Conservation (phyloP, 202 grass and related monocot species). For the Zizania palustris region DNA sequence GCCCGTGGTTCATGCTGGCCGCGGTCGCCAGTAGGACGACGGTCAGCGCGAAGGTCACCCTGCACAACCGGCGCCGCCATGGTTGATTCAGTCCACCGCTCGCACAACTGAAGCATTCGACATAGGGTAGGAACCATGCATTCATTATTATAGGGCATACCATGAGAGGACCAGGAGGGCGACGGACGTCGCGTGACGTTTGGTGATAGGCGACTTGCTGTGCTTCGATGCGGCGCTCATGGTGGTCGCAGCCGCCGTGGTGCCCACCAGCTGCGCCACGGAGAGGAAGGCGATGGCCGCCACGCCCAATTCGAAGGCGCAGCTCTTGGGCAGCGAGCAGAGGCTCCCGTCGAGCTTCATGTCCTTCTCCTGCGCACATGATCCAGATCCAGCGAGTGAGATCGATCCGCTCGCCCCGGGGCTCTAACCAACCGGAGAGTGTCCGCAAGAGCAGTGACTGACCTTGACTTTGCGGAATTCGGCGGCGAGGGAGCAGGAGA, state of each 20-base stretch:
- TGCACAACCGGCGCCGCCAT: slow-evolving; percentile 15
- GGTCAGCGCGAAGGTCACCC: slow-evolving; percentile 68
- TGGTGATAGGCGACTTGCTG: slow-evolving; percentile 28
- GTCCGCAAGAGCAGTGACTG: background rate
- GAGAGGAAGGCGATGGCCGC: slow-evolving; percentile 70
- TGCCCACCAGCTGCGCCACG: slow-evolving; percentile 74
- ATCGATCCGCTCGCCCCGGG: background rate
- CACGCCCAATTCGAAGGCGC: slow-evolving; percentile 75
- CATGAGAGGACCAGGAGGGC: slow-evolving; percentile 59
- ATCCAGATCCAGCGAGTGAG: slow-evolving; percentile 39
- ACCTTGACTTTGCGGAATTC: slow-evolving; percentile 89
- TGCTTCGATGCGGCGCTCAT: slow-evolving; percentile 5
- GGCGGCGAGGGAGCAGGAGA: slow-evolving; percentile 80
- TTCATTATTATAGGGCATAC: slow-evolving; percentile 38
- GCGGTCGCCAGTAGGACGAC: slow-evolving; percentile 56
- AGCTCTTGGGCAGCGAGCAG: slow-evolving; percentile 75
- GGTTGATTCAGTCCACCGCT: background rate
- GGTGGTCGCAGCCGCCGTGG: slow-evolving; percentile 40
- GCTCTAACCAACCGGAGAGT: background rate
- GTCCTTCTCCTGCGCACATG: slow-evolving; percentile 53
- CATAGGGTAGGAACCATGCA: background rate
- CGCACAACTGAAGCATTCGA: background rate
- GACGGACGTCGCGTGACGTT: slow-evolving; percentile 42
- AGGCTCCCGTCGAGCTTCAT: slow-evolving; percentile 90
- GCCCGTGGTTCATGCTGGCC: slow-evolving; percentile 85